phyloP scores from a whole-genome alignment of 306 rosid genomes.

The Myrica gale region DNA sequence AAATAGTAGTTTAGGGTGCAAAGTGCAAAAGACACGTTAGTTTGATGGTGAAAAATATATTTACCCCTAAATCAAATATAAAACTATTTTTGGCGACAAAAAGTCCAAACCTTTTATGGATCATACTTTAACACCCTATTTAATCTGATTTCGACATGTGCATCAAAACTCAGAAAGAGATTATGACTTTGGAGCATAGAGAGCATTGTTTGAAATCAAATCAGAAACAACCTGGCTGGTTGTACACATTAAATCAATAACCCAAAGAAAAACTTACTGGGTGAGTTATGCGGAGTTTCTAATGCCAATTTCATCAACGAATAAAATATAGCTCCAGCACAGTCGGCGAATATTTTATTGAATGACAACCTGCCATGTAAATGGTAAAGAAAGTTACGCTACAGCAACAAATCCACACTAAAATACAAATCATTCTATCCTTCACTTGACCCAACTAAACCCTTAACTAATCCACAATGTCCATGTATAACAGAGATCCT shows the following conservation, averaged over 20 bases:
- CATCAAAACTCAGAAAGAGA: not conserved
- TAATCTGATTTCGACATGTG: not conserved
- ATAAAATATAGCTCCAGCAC: conserved; percentile 90
- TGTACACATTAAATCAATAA: not conserved
- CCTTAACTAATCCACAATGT: not conserved
- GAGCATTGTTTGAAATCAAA: conserved; percentile 6
- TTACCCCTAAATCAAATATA: not conserved
- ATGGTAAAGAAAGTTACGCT: conserved; percentile 9
- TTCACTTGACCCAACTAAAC: not conserved
- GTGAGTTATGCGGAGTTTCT: conserved; percentile 57
- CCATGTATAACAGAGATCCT: not conserved
- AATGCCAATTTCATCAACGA: conserved; percentile 75
- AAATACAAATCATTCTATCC: conserved; percentile 14
- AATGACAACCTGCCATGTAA: conserved; percentile 67
- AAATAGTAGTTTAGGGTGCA: too few species aligned
- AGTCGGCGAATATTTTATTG: conserved; percentile 75
- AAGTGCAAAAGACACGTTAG: too few species aligned
- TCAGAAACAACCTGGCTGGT: not conserved
- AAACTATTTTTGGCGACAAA: not conserved
- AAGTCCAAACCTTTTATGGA: too few species aligned
- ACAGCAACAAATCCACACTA: conserved; percentile 17
- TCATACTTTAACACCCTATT: not conserved
- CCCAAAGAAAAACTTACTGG: conserved; percentile 48
- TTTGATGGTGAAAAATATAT: too few species aligned
- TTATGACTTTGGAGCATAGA: not conserved